Evolutionary conservation across 2,329 filamentous ascomycete species (phyloP).

Genomic region (Exophiala phaeomuriformis): DNA sequence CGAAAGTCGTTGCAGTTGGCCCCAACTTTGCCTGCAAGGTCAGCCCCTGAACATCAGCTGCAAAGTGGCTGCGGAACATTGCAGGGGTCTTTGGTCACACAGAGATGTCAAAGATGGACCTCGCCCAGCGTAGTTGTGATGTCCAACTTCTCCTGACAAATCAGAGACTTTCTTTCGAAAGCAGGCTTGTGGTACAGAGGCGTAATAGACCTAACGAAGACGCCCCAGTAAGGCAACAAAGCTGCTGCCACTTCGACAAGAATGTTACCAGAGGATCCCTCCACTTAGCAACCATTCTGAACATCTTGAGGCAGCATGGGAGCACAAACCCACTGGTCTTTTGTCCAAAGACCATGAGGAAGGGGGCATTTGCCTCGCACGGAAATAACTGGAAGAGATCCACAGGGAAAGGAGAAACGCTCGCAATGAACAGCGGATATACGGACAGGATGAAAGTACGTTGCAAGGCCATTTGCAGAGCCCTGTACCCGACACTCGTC

Average conservation of each 20-base stretch:
- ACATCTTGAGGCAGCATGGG: constrained; percentile 1
- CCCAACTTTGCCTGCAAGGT: constrained; percentile 8
- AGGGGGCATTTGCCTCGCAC: background rate
- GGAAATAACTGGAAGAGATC: background rate
- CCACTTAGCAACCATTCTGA: background rate
- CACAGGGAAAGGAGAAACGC: background rate
- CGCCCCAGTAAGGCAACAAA: constrained; percentile 8
- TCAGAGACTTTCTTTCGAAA: constrained; percentile 13
- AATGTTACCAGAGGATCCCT: constrained; percentile 9
- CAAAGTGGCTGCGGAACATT: constrained; percentile 20
- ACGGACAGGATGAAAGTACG: background rate
- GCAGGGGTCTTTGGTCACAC: constrained; percentile 14
- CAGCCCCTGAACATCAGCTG: constrained; percentile 19
- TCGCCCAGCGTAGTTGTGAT: constrained; percentile 5
- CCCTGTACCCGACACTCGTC: constrained; percentile 2
- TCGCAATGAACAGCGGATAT: background rate
- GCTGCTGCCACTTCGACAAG: constrained; percentile 5
- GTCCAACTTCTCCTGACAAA: constrained; percentile 16
- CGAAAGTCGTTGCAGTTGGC: constrained; percentile 3
- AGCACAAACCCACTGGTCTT: background rate
- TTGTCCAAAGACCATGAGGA: background rate
- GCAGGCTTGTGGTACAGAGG: constrained; percentile 14
- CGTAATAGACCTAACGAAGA: constrained; percentile 11
- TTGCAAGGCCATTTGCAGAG: constrained; percentile 6
- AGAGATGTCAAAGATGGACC: constrained; percentile 21